These are phyloP conservation scores for Apophysomyces elegans DNA, from an alignment of 371 early-diverging fungal species.

Conservation along the genomic window DNA sequence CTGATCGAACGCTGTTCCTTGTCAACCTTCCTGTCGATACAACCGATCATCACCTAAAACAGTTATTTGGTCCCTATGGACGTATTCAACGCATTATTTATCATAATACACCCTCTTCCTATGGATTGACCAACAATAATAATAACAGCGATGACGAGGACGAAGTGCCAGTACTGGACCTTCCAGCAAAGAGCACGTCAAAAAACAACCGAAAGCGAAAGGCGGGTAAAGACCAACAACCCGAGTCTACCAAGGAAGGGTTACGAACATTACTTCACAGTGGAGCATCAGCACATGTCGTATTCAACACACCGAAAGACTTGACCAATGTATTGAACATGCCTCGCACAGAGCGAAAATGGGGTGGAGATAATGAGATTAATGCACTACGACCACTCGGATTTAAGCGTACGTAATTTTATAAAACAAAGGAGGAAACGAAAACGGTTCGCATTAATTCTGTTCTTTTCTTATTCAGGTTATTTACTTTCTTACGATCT, in stretches of 20 bases:
- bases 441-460: too few species aligned
- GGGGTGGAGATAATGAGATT: constrained; percentile 57
- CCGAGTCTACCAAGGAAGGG: constrained; percentile 22
- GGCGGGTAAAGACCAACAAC: constrained; percentile 28
- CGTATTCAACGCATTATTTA: constrained; percentile 62
- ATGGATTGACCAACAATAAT: constrained; percentile 23
- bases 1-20: constrained; percentile 78
- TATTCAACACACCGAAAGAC: constrained; percentile 71
- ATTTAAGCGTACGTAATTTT: constrained; percentile 47
- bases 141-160: constrained; percentile 33
- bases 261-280: constrained; percentile 48
- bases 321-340: constrained; percentile 66
- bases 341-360: constrained; percentile 62
- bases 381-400: constrained; percentile 53
- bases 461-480: constrained; percentile 19
- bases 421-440: too few species aligned
- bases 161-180: constrained; percentile 28
- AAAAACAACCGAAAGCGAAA: constrained; percentile 30
- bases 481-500: constrained; percentile 50
- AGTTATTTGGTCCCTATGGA: constrained; percentile 76
- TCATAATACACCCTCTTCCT: constrained; percentile 24
- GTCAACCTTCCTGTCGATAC: constrained; percentile 85
- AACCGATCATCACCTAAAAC: constrained; percentile 70
- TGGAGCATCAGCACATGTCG: constrained; percentile 78
- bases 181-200: constrained; percentile 23